Conservation (phyloP, 345 rosid species). For the Balakata baccata region DNA sequence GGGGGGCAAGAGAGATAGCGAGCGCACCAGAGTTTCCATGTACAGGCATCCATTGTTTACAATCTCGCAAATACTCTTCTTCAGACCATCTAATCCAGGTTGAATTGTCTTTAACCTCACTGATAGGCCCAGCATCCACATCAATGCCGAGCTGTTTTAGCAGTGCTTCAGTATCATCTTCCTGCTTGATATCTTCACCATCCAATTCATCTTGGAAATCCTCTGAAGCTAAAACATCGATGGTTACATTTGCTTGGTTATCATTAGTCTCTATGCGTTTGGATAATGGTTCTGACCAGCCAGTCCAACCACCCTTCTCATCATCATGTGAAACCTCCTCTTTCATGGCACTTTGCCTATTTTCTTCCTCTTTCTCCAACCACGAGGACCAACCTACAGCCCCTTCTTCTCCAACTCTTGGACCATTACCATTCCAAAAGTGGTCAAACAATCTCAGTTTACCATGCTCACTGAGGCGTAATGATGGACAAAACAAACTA, state of each 20-base stretch:
- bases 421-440: slow-evolving; percentile 81
- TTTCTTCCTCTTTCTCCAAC: slow-evolving; percentile 95
- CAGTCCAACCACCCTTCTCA: slow-evolving; percentile 94
- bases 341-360: slow-evolving; percentile 59
- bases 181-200: slow-evolving; percentile 47
- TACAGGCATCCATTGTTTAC: slow-evolving; percentile 83
- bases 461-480: slow-evolving; percentile 59
- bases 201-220: slow-evolving; percentile 47
- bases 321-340: slow-evolving; percentile 54
- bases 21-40: slow-evolving; percentile 46
- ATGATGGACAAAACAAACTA: slow-evolving; percentile 78
- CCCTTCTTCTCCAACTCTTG: slow-evolving; percentile 93
- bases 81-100: slow-evolving; percentile 89
- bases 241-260: slow-evolving; percentile 36
- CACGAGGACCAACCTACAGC: slow-evolving; percentile 89
- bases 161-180: slow-evolving; percentile 83
- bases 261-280: slow-evolving; percentile 35
- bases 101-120: slow-evolving; percentile 66
- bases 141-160: slow-evolving; percentile 79
- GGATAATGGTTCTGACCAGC: slow-evolving; percentile 79
- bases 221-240: slow-evolving; percentile 28
- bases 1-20: slow-evolving; percentile 16
- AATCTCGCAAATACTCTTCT: slow-evolving; percentile 76
- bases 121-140: slow-evolving; percentile 52
- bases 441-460: slow-evolving; percentile 90